Base-by-base conservation (phyloP, 2,329 filamentous ascomycete species). In the Aspergillus sp. region DNA sequence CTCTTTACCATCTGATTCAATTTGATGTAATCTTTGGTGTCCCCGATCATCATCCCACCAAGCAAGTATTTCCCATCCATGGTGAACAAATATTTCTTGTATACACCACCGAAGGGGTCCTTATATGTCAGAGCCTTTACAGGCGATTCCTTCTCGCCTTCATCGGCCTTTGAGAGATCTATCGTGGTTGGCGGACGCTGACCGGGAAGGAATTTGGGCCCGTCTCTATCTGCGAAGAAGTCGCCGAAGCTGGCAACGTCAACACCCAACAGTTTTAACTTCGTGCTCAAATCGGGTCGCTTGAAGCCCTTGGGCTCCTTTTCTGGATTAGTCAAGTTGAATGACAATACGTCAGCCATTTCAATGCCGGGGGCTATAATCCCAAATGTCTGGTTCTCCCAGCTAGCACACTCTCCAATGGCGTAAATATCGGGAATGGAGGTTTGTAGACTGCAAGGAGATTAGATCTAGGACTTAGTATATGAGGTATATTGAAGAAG, bases 1-100 rank as follows among this genome's bases (percentile, higher is more conserved):
- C 85, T 88, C 78, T 93, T 96, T 56, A 95, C 91, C 82, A 96
- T 87, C 1, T 91, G 90, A 1, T 96, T 90, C 22, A 96, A 79
- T 74, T 94, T 96, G 77, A 96, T 85, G 70, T 96, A 96, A 77
- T 96, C 92, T 63, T 85, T 89, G 0, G 91, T 96, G 69, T 96
- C 92, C 45, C 92, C 93, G 62, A 96, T 95, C 91, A 96, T 96
- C 91, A 96, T 96, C 4, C 92, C 93, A n/a, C 92, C 92, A 0
- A 96, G 85, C 1, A 96, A 80, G 69, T 94, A 94, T 73, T 96
- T 96, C 26, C 92, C 92, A 71, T 96, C 93, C 70, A 88, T 80
- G 0, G 92, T 96, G 70, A 96, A 96, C 11, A 96, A 79, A 74
- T 95, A 96, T 72, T 96, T 96, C 75, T 96, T 96, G 80, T 96